These are phyloP conservation scores for Talaromyces adpressus DNA, from an alignment of 495 filamentous ascomycete species.

Conservation along the genomic window DNA sequence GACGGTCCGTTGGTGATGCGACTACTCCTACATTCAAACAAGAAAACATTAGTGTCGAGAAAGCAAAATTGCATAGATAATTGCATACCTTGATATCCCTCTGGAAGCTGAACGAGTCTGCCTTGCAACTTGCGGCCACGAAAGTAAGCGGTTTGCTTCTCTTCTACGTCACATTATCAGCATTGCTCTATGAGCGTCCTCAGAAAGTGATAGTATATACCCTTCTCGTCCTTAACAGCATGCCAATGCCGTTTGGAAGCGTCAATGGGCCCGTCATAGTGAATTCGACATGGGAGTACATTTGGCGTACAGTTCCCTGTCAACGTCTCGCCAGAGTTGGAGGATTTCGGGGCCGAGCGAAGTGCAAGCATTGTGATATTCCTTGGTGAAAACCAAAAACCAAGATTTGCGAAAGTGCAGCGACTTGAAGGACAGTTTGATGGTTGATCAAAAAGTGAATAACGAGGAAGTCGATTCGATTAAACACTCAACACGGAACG, in stretches of 20 bases:
- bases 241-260: constrained; percentile 67
- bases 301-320: constrained; percentile 51
- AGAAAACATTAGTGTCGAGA: background rate
- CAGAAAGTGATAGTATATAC: constrained; percentile 17
- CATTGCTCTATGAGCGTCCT: background rate
- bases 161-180: constrained; percentile 23
- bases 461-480: too few relatives aligned
- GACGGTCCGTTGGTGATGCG: constrained; percentile 29
- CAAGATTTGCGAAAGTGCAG: background rate
- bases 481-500: constrained; percentile 13
- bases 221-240: constrained; percentile 38
- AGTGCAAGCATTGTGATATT: constrained; percentile 30
- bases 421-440: background rate
- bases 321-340: constrained; percentile 12
- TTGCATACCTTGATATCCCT: constrained; percentile 62
- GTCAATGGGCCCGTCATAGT: constrained; percentile 68
- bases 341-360: constrained; percentile 20
- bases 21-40: constrained; percentile 26
- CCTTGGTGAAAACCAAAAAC: background rate
- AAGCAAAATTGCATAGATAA: background rate
- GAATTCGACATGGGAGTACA: constrained; percentile 76
- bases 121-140: constrained; percentile 78
- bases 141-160: constrained; percentile 59
- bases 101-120: constrained; percentile 57
- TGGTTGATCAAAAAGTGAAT: constrained; percentile 4